Conservation (phyloP, 1,284 basidiomycete genomes). For the Trichosporon sp. region DNA sequence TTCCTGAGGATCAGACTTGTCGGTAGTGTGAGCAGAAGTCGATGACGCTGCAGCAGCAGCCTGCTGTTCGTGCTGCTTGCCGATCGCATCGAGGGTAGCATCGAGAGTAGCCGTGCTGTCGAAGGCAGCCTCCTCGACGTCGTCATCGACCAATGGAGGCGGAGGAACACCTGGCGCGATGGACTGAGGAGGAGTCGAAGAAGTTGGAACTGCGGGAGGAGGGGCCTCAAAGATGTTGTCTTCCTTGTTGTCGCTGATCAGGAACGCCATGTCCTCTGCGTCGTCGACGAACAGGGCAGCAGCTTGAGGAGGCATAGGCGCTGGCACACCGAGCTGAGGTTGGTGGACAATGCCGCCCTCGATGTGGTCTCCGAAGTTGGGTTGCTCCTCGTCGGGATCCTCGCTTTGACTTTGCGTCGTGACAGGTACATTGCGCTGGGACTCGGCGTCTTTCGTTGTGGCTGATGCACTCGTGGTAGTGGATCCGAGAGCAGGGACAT, state of each 20-base stretch:
- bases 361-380: slow-evolving; percentile 12
- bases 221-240: slow-evolving; percentile 5
- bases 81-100: slow-evolving; percentile 1
- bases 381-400: slow-evolving; percentile 6
- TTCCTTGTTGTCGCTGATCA: slow-evolving; percentile 1
- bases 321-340: slow-evolving; percentile 5
- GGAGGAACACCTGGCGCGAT: not conserved
- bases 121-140: slow-evolving; percentile 11
- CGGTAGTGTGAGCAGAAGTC: not conserved
- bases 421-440: not conserved
- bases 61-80: not conserved
- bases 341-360: not conserved
- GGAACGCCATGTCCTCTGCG: slow-evolving; percentile 7
- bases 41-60: not conserved
- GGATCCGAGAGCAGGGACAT: not conserved
- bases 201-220: not conserved
- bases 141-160: slow-evolving; percentile 2
- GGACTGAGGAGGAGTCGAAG: not conserved
- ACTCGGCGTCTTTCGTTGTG: not conserved
- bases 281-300: slow-evolving; percentile 10
- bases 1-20: not conserved
- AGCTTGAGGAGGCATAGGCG: slow-evolving; percentile 11
- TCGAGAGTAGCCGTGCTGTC: slow-evolving; percentile 11
- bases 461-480: not conserved
- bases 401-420: not conserved